Conservation (phyloP, 768 basidiomycete genomes). For the Arthromyces matolae region DNA sequence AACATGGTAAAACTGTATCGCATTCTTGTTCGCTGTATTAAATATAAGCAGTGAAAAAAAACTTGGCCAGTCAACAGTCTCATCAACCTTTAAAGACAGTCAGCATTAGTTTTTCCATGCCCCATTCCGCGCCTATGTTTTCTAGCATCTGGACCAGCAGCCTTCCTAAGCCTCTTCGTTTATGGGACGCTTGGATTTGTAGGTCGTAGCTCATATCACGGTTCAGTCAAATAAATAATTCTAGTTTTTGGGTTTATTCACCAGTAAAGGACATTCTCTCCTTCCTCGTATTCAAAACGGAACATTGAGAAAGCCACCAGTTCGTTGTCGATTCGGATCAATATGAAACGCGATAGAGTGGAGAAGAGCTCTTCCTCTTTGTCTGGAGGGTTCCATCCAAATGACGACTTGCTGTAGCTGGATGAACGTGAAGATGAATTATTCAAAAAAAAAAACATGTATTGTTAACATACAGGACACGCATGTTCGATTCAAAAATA, state of each 20-base stretch:
- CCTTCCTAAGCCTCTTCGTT: slow-evolving; percentile 58
- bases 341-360: slow-evolving; percentile 54
- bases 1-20: slow-evolving; percentile 48
- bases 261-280: slow-evolving; percentile 68
- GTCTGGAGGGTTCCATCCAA: slow-evolving; percentile 59
- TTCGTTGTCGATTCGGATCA: slow-evolving; percentile 30
- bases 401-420: slow-evolving; percentile 55
- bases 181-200: slow-evolving; percentile 47
- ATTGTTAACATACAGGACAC: slow-evolving; percentile 34
- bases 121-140: slow-evolving; percentile 45
- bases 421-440: background rate
- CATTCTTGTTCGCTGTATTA: slow-evolving; percentile 40
- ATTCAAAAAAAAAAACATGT: background rate
- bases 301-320: slow-evolving; percentile 53
- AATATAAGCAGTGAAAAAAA: background rate
- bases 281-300: slow-evolving; percentile 69
- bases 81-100: slow-evolving; percentile 78
- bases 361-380: slow-evolving; percentile 64
- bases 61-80: too few relatives aligned
- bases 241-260: slow-evolving; percentile 23
- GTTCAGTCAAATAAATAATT: background rate
- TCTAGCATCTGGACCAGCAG: slow-evolving; percentile 46
- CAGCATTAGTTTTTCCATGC: slow-evolving; percentile 69
- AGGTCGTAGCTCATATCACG: slow-evolving; percentile 63
- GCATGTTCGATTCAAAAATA: slow-evolving; percentile 59